These are phyloP conservation scores for Acanthamoeba sp. DNA, from an alignment of 208 protist genomes.

Conservation along the genomic window DNA sequence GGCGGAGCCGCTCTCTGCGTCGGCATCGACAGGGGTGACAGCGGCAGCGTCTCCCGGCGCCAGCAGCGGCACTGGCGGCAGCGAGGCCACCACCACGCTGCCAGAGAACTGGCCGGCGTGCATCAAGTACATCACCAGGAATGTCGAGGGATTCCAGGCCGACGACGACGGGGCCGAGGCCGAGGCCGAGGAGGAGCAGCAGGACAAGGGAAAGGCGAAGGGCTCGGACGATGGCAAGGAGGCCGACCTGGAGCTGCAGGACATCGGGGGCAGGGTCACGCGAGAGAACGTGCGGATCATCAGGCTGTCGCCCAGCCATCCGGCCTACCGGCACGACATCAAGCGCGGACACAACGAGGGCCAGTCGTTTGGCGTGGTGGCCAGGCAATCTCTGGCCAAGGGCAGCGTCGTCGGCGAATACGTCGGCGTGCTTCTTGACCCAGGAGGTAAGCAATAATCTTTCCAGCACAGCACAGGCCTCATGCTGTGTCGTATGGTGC, in stretches of 20 bases:
- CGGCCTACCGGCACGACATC: not conserved
- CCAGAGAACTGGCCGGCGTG: slow-evolving; percentile 5
- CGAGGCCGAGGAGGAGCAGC: not conserved
- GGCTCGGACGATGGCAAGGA: not conserved
- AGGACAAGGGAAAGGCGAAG: not conserved
- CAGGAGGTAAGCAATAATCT: not conserved
- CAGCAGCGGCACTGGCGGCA: not conserved
- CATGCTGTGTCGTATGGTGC: not conserved
- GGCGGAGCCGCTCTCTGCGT: not conserved
- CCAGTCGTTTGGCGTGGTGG: not conserved
- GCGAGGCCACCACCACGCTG: not conserved
- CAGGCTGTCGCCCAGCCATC: not conserved
- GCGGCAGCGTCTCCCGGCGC: not conserved
- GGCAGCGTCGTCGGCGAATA: not conserved
- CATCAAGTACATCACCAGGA: not conserved
- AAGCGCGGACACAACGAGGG: not conserved
- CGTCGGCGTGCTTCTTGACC: not conserved
- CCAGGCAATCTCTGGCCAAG: not conserved
- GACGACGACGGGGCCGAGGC: not conserved
- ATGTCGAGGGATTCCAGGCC: not conserved
- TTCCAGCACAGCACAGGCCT: too few relatives aligned
- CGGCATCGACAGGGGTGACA: not conserved
- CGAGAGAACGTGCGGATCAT: not conserved
- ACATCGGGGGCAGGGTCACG: not conserved
- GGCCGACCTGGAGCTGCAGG: not conserved